Base-by-base conservation (phyloP, 139 green algal genomes). In the Asterochloris sp. region DNA sequence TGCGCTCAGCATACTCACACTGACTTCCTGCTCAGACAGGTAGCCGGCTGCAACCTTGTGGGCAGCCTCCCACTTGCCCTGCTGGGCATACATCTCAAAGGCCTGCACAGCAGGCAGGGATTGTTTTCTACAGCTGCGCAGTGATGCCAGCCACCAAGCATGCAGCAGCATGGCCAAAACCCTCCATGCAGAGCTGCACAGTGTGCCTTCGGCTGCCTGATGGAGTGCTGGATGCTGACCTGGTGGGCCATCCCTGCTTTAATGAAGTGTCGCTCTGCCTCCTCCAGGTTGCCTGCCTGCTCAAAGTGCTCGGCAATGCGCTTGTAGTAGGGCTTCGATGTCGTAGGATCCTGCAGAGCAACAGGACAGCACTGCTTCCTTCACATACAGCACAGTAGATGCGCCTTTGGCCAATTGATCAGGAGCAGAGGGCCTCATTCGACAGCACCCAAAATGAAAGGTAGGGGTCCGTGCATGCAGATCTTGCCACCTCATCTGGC, bases 231-330 rank as follows among this genome's bases (percentile, higher is more conserved):
- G 12, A 74, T 0, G 21, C 62, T 67, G 27, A 82, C 78, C 78
- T 82, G 63, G 17, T 63, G 76, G 12, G 76, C 76, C 21, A 69
- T 95, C 89, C 76, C 87, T 27, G 93, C 92, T 69, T 91, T 89
- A 69, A 96, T 82, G 86, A 89, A 94, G 88, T 90, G 95, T 8
- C 83, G 78, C 92, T 97, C 94, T 26, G 94, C 92, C 82, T 95
- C 91, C n/a, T 92, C 86, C 79, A 89, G 75, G 29, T 86, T 89
- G 23, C 85, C 62, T 16, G 67, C 28, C 27, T 71, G 38, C 47
- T 75, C 74, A 78, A 77, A 91, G 86, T 92, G 86, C 64, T 84
- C 69, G 1, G 87, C 91, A 69, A 95, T 92, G 76, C 89, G 88
- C 38, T 88, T 88, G 87, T 89, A 96, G 84, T 88, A 96, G 13